Evolutionary conservation across 2,329 filamentous ascomycete species (phyloP), one percentile per base, ranked within the genome.

Genomic region (Talaromyces sp.): DNA sequence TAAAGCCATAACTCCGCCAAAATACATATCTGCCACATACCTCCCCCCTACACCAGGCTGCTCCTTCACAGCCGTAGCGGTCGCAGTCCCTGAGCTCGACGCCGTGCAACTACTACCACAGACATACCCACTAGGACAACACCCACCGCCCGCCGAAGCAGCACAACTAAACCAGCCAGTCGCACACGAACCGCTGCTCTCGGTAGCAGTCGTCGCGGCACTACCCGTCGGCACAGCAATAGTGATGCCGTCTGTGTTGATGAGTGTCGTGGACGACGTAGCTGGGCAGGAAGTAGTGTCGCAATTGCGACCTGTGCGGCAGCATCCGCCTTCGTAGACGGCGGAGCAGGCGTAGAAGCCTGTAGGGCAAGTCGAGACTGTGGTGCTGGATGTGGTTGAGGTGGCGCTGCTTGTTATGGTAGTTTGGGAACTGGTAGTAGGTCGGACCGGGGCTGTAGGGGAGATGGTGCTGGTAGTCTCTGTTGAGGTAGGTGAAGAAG

Each of bases 321-420:
- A 98, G 80, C 94, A 98, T 22, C 92, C 92, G 14, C 91, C 92
- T 1, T 85, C 81, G 66, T 93, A 92, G 66, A 88, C 88, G 1
- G 94, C 94, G 2, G 89, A 86, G 77, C 94, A 98, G 60, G 92
- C 89, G 77, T 98, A 98, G 82, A 93, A 98, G 2, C 93, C 93
- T 0, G 89, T 93, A 0, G 94, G 94, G 71, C 94, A 98, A 70
- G 84, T 73, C 9, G 75, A 72, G 39, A 68, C 82, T 37, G 77
- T 77, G 58, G 76, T 77, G 57, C 71, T 68, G 49, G 72, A 64
- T 33, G 50, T 33, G 10, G 50, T 19, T 22, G 22, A 22, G 24
- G 75, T 69, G 41, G 47, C 27, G 33, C 27, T 50, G 33, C 47
- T 39, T 41, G 75, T 69, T 19, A 66, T 66, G 60, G 66, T 72